phyloP scores from a whole-genome alignment of 1,284 basidiomycete species.

The Apiotrichum gracile region DNA sequence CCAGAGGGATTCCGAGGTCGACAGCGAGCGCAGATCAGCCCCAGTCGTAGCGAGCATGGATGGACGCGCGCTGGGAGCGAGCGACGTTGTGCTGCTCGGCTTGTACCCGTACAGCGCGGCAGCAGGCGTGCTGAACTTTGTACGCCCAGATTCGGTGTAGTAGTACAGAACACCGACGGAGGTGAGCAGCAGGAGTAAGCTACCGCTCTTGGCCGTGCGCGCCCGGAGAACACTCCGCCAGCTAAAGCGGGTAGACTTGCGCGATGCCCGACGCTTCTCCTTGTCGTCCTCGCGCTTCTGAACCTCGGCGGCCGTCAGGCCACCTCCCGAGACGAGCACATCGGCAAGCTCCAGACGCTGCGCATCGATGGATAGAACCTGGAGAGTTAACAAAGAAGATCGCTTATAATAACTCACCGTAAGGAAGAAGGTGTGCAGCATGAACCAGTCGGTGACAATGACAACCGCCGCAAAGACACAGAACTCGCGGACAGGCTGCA shows the following conservation, averaged over 20 bases:
- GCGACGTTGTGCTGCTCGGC: slow-evolving; percentile 19
- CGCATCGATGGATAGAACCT: slow-evolving; percentile 53
- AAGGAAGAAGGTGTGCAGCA: slow-evolving; percentile 55
- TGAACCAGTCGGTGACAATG: slow-evolving; percentile 86
- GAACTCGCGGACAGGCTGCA: slow-evolving; percentile 82
- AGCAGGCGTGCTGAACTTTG: slow-evolving; percentile 22
- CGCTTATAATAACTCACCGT: slow-evolving; percentile 39
- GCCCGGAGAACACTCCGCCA: slow-evolving; percentile 56
- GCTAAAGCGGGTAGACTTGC: slow-evolving; percentile 3
- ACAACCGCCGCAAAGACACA: slow-evolving; percentile 91
- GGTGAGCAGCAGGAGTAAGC: slow-evolving; percentile 57
- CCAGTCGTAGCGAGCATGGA: slow-evolving; percentile 11
- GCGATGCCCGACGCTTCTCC: neutral
- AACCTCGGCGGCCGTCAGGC: slow-evolving; percentile 8
- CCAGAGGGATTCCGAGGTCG: slow-evolving; percentile 57
- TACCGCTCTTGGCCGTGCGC: slow-evolving; percentile 72
- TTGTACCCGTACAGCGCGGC: slow-evolving; percentile 41
- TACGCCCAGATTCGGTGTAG: slow-evolving; percentile 32
- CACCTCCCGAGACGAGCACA: slow-evolving; percentile 27
- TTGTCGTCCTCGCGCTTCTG: slow-evolving; percentile 13
- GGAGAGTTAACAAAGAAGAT: slow-evolving; percentile 1
- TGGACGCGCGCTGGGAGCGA: slow-evolving; percentile 12
- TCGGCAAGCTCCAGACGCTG: slow-evolving; percentile 52
- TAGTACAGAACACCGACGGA: slow-evolving; percentile 44
- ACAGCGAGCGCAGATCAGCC: slow-evolving; percentile 20